Evolutionary conservation across 805 yeast genomes (phyloP).

Genomic region (Huiozyma naganishii): DNA sequence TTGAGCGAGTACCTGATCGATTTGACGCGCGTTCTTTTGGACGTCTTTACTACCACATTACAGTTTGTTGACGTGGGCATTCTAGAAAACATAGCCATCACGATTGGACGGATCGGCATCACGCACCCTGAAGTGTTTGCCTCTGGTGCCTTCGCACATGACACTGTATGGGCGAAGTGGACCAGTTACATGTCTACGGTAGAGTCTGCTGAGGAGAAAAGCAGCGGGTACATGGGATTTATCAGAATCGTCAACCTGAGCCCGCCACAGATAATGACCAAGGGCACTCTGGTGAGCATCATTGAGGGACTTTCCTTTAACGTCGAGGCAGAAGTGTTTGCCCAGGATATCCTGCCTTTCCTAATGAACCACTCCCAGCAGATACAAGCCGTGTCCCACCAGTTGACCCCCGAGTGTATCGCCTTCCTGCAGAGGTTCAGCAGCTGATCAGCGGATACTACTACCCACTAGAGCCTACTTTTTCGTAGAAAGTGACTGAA

Average conservation of each 20-base stretch:
- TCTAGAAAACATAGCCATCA: slow-evolving; percentile 78
- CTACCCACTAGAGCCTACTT: background rate
- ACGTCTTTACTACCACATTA: slow-evolving; percentile 19
- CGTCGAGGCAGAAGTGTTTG: slow-evolving; percentile 22
- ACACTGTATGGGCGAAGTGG: slow-evolving; percentile 51
- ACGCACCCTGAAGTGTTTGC: slow-evolving; percentile 48
- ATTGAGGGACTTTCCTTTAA: slow-evolving; percentile 20
- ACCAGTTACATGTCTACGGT: slow-evolving; percentile 53
- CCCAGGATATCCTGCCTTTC: slow-evolving; percentile 21
- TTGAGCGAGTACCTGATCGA: slow-evolving; percentile 23
- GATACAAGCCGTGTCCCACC: slow-evolving; percentile 10
- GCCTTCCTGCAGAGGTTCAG: slow-evolving; percentile 20
- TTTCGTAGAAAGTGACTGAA: background rate
- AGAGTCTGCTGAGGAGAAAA: slow-evolving; percentile 80
- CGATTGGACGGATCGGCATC: slow-evolving; percentile 77
- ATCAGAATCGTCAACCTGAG: slow-evolving; percentile 42
- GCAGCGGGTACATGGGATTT: slow-evolving; percentile 78
- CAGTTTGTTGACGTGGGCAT: slow-evolving; percentile 35
- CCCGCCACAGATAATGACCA: slow-evolving; percentile 10
- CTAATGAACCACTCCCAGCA: slow-evolving; percentile 15
- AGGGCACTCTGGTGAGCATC: slow-evolving; percentile 16
- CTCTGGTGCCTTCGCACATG: slow-evolving; percentile 29
- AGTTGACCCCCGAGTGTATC: slow-evolving; percentile 15
- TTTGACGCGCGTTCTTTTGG: slow-evolving; percentile 20
- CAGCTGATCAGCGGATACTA: background rate